Percentiles rank a stretch among this genome's conserved stretches.
phyloP scores from a whole-genome alignment of 73 alveolate species.

The Strombidium stylifer region DNA sequence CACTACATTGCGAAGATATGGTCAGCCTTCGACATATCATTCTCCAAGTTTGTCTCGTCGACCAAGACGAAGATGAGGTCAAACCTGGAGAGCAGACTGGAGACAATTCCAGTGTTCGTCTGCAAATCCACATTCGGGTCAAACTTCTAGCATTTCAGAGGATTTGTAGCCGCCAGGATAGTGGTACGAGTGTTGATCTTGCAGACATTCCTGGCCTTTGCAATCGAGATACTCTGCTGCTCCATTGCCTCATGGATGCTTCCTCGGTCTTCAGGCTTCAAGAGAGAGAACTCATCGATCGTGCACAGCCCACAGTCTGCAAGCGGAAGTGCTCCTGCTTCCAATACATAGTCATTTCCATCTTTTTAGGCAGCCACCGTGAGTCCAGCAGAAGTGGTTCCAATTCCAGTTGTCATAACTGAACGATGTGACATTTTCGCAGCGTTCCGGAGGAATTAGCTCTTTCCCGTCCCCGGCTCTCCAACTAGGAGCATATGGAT shows the following conservation, averaged over 20 bases:
- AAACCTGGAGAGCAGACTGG: conserved; percentile 74
- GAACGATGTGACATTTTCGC: conserved; percentile 46
- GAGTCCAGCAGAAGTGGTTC: conserved; percentile 81
- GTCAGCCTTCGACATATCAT: conserved; percentile 66
- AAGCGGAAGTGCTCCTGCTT: conserved; percentile 88
- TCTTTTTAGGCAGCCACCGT: conserved; percentile 77
- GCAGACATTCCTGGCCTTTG: conserved; percentile 81
- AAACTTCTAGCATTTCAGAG: conserved; percentile 46
- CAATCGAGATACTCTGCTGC: conserved; percentile 69
- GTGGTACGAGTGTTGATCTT: conserved; percentile 75
- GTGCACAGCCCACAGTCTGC: conserved; percentile 91
- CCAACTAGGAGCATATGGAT: conserved; percentile 77
- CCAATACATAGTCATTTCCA: conserved; percentile 77
- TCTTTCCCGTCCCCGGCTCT: conserved; percentile 91
- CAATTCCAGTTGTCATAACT: conserved; percentile 76
- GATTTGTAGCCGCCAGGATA: conserved; percentile 80
- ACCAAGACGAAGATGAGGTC: conserved; percentile 70
- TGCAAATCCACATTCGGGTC: conserved; percentile 43
- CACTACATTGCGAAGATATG: too few relatives aligned
- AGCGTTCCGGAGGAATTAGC: conserved; percentile 62
- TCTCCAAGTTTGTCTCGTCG: conserved; percentile 64
- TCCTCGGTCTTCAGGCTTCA: conserved; percentile 58
- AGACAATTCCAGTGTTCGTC: conserved; percentile 64
- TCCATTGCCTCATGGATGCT: conserved; percentile 88
- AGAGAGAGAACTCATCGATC: conserved; percentile 84